Base-by-base conservation (phyloP, 202 grass and related monocot genomes). In the Schoenoplectus triqueter region DNA sequence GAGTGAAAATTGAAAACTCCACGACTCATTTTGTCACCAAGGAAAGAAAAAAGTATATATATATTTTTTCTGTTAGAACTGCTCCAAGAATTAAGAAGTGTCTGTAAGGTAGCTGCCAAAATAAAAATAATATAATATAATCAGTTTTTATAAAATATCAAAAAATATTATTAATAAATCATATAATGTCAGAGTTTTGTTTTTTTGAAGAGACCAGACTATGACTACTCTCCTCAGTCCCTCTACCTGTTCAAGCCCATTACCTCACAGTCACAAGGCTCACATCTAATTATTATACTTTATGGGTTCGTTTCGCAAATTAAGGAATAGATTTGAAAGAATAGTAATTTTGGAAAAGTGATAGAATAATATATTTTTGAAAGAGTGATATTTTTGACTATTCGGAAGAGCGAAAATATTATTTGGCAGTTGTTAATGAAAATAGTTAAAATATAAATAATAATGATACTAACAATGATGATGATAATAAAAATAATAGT, bases 201-300 rank as follows among this genome's bases (percentile, higher is more conserved):
- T 69, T 73, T 73, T 20, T 10, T 73, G 69, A 72, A 6, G n/a
- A 46, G 69, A 73, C 45, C 69, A 73, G 69, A 73, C 46, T 73
- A 49, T 72, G 69, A 73, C n/a, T 4, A 48, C n/a, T 73, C n/a
- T 31, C 31, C 31, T 31, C 31, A 31, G 31, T 72, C n/a, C 45
- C 45, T 72, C 69, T 72, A 19, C 69, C 68, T 47, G 40, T 15
- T 71, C 41, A 71, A 18, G 6, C 44, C 66, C 44, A 72, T 72
- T 10, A 49, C 69, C 69, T 72, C 9, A 13, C 22, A 47, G 31
- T 31, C 31, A 31, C 31, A 31, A 31, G 31, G 31, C 31, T 31
- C 31, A 31, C 31, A 31, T 31, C 31, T 31, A 31, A 31, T 31
- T 31, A 31, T 31, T 31, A 31, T 31, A 31, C 31, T 31, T n/a